Evolutionary conservation across 108 stramenopile species (phyloP).

Genomic region (Cyclotella cryptica): DNA sequence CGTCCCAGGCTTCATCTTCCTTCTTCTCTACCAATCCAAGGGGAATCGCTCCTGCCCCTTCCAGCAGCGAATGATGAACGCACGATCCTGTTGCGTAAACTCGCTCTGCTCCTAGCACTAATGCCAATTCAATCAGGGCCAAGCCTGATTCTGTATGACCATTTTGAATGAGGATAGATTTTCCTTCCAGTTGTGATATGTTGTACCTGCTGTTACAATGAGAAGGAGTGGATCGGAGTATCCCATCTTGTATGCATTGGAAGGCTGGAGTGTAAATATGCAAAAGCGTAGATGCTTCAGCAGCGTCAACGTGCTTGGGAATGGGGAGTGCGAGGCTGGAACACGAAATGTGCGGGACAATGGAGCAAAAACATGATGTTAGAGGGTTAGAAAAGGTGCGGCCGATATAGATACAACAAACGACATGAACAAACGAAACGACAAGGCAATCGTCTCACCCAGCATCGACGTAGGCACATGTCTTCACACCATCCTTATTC

Average conservation of each 20-base stretch:
- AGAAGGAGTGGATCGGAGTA: not conserved
- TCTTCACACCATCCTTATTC: constrained; percentile 3
- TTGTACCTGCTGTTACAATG: constrained; percentile 24
- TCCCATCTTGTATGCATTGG: constrained; percentile 30
- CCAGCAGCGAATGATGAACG: constrained; percentile 29
- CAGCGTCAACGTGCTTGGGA: constrained; percentile 43
- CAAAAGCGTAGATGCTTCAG: constrained; percentile 29
- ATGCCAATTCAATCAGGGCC: constrained; percentile 46
- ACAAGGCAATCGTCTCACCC: not conserved
- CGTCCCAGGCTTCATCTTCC: constrained; percentile 2
- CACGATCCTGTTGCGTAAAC: constrained; percentile 44
- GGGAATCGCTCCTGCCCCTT: constrained; percentile 40
- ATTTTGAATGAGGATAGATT: constrained; percentile 45
- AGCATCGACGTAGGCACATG: constrained; percentile 43
- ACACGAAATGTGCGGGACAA: not conserved
- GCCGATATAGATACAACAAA: too few species aligned
- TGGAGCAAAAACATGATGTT: not conserved
- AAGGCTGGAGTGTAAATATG: constrained; percentile 39
- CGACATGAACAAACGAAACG: too few species aligned
- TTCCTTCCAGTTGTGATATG: constrained; percentile 23
- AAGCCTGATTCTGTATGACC: constrained; percentile 44
- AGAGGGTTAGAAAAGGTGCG: too few species aligned
- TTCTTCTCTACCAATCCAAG: constrained; percentile 14
- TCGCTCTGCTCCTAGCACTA: constrained; percentile 31
- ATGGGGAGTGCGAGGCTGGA: constrained; percentile 21